Percentiles rank a stretch among this genome's conserved stretches.
Evolutionary conservation across 2,329 filamentous ascomycete genomes (phyloP).

Genomic region (Fusarium musae): DNA sequence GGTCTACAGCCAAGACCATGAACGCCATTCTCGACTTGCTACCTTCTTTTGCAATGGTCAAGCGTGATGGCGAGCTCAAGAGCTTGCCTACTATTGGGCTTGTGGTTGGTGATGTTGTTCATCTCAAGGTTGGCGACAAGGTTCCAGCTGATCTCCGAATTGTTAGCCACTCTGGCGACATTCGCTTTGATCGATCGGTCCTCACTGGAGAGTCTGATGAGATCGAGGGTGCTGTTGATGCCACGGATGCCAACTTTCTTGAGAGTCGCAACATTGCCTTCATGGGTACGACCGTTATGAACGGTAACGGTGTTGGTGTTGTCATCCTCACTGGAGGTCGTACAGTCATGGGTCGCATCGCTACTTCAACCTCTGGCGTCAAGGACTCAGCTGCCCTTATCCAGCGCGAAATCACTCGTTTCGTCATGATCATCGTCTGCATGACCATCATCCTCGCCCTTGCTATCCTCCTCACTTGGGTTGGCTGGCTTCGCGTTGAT

Average conservation of each 20-base stretch:
- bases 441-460: constrained; percentile 53
- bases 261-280: constrained; percentile 57
- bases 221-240: constrained; percentile 53
- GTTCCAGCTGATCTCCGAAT: constrained; percentile 61
- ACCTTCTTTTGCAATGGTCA: constrained; percentile 55
- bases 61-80: constrained; percentile 57
- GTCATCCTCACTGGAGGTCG: constrained; percentile 54
- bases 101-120: constrained; percentile 59
- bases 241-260: constrained; percentile 54
- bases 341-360: constrained; percentile 57
- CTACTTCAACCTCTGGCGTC: constrained; percentile 50
- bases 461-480: constrained; percentile 58
- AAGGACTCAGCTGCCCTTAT: constrained; percentile 54
- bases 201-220: constrained; percentile 57
- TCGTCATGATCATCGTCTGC: constrained; percentile 55
- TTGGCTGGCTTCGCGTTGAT: constrained; percentile 53
- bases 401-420: constrained; percentile 56
- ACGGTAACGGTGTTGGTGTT: constrained; percentile 53
- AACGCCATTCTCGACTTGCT: constrained; percentile 59
- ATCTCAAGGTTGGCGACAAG: constrained; percentile 59
- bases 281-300: constrained; percentile 56
- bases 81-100: constrained; percentile 53
- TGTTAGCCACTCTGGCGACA: constrained; percentile 54
- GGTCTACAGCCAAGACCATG: constrained; percentile 59
- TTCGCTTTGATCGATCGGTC: constrained; percentile 55